Base-by-base conservation (phyloP, 495 filamentous ascomycete genomes). In the Wilcoxina mikolae region DNA sequence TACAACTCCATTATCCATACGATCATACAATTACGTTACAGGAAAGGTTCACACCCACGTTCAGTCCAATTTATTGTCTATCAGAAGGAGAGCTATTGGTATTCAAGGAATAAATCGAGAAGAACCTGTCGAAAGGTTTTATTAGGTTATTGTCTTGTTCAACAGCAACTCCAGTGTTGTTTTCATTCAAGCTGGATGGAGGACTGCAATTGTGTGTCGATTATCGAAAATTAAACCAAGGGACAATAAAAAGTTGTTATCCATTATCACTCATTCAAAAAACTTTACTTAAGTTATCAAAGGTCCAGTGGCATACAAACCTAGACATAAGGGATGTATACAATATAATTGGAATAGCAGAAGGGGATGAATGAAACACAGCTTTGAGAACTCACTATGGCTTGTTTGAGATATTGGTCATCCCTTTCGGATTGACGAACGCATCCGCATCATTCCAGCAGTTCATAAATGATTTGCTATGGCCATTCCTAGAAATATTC, bases 331-430 rank as follows among this genome's bases (percentile, higher is more conserved):
- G 35, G 28, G 4, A 17, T 0, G 46, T 12, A 1, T 55, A 51
- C 23, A 29, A 60, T 20, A 27, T 54, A 15, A 57, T 76, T 0
- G 10, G 59, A 0, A 64, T 71, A 0, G 28, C 12, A 18, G 55
- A 65, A 49, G 64, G 58, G 12, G 54, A 69, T 7, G 59, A 73
- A 54, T 69, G 53, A 59, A 58, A 65, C 31, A 74, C 63, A 0
- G 62, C 55, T 3, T 74, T 73, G 43, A 23, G 57, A 9, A 72
- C 64, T 0, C 23, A 53, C 10, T 66, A 61, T 22, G 60, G 61
- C 0, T 43, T 64, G 0, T 73, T 50, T 38, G 27, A 71, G 41
- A 68, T 47, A 25, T 27, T 51, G 51, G 61, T 54, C 11, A 65
- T 58, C 39, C 58, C 58, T 3, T 68, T 68, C 51, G 54, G 63